Percentiles rank a stretch among this genome's conserved stretches.
Evolutionary conservation across 1,284 basidiomycete genomes (phyloP).

Genomic region (Boletus semigastroideus): DNA sequence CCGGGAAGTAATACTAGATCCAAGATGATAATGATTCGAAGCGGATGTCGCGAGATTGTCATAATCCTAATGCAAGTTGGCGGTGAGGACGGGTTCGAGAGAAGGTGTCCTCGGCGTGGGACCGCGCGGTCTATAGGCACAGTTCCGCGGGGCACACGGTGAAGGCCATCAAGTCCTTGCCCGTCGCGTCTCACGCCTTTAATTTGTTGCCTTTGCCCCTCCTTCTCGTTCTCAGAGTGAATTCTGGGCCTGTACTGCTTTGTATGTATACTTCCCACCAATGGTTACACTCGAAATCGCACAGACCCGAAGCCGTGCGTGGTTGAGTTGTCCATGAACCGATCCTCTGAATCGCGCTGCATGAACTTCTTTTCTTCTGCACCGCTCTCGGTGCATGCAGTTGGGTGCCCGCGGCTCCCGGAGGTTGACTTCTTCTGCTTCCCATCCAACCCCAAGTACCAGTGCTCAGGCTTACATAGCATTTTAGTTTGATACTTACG

Average conservation of each 20-base stretch:
- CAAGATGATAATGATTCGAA: background rate
- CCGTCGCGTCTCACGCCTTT: conserved; percentile 9
- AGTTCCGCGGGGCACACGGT: conserved; percentile 5
- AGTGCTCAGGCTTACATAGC: too few species aligned
- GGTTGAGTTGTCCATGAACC: conserved; percentile 6
- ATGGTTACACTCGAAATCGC: background rate
- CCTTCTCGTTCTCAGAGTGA: conserved; percentile 2
- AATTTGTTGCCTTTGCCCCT: background rate
- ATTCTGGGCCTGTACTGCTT: background rate
- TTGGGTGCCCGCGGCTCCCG: too few species aligned
- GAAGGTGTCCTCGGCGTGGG: background rate
- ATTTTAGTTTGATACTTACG: too few species aligned
- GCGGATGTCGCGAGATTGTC: background rate
- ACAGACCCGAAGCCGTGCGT: background rate
- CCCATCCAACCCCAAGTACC: too few species aligned
- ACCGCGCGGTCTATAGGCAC: background rate
- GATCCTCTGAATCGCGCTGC: conserved; percentile 9
- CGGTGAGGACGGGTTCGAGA: background rate
- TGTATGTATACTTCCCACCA: background rate
- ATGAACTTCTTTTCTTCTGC: background rate
- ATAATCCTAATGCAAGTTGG: background rate
- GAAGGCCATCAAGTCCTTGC: background rate
- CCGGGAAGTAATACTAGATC: too few species aligned
- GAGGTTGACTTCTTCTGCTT: too few species aligned
- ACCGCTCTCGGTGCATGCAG: background rate